phyloP scores from a whole-genome alignment of 345 rosid genomes.

The Eucalyptus marginata region DNA sequence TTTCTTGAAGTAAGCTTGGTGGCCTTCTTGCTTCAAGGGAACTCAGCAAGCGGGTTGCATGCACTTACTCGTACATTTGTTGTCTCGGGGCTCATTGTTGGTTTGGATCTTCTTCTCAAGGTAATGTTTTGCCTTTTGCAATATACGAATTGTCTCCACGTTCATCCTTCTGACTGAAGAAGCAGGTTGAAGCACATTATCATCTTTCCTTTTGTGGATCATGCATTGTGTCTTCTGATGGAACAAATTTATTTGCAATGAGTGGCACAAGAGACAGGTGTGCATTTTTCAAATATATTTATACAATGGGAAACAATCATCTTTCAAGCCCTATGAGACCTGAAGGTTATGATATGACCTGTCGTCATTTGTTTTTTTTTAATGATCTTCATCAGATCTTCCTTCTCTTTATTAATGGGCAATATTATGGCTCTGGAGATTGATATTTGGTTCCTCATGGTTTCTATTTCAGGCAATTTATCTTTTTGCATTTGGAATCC shows the following conservation, averaged over 20 bases:
- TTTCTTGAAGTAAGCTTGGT: constrained; percentile 93
- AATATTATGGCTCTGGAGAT: neutral
- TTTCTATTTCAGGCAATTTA: constrained; percentile 43
- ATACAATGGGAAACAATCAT: neutral
- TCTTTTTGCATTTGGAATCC: constrained; percentile 66
- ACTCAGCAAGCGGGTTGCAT: constrained; percentile 64
- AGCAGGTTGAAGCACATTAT: neutral
- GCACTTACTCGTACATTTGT: constrained; percentile 72
- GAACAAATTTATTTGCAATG: neutral
- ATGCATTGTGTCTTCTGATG: neutral
- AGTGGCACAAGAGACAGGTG: neutral
- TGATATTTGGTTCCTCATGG: neutral
- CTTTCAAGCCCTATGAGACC: neutral
- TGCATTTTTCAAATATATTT: neutral
- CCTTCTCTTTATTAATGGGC: neutral
- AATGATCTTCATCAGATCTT: neutral
- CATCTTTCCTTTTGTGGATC: neutral
- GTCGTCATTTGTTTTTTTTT: neutral
- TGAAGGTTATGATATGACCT: neutral
- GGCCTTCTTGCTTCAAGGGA: constrained; percentile 88
- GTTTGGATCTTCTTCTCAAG: constrained; percentile 80
- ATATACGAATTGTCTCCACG: neutral
- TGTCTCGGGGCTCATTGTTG: constrained; percentile 62
- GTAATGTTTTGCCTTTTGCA: constrained; percentile 9
- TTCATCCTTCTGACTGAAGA: neutral